Conservation (phyloP, 176 grass and related monocot species). For the Bothriochloa decipiens region DNA sequence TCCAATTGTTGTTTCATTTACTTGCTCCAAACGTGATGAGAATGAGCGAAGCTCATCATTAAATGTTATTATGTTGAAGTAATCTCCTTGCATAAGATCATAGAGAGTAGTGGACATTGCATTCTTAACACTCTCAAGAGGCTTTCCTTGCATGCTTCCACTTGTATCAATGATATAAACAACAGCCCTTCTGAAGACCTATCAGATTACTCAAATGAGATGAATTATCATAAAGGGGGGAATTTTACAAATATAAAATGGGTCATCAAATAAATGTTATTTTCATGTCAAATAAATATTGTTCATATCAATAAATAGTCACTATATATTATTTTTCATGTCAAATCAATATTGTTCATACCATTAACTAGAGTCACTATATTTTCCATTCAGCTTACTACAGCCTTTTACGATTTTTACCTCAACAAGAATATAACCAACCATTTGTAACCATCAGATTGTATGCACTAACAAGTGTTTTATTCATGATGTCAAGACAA, state of each 20-base stretch:
- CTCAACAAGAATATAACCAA: too few relatives aligned
- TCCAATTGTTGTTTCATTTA: conserved; percentile 67
- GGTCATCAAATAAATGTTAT: conserved; percentile 9
- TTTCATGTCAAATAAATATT: not conserved
- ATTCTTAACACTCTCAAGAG: conserved; percentile 82
- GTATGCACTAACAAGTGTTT: conserved; percentile 20
- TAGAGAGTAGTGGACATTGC: conserved; percentile 64
- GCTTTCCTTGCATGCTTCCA: conserved; percentile 93
- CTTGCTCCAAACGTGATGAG: conserved; percentile 76
- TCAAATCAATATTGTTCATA: not conserved
- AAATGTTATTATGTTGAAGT: conserved; percentile 89
- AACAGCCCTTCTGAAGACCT: conserved; percentile 79
- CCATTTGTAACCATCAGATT: not conserved
- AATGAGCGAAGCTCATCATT: conserved; percentile 74
- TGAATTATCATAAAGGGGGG: conserved; percentile 7
- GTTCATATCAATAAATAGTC: conserved; percentile 9
- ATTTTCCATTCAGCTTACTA: too few relatives aligned
- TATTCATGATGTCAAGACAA: conserved; percentile 15
- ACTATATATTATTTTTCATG: not conserved
- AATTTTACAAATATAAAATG: conserved; percentile 29
- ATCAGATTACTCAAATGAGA: conserved; percentile 38
- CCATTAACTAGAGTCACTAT: conserved; percentile 18
- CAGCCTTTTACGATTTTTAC: too few relatives aligned
- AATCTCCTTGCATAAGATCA: conserved; percentile 68
- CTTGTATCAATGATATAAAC: conserved; percentile 91